Conservation (phyloP, 2,329 filamentous ascomycete genomes). For the Hymenoscyphus albidus region DNA sequence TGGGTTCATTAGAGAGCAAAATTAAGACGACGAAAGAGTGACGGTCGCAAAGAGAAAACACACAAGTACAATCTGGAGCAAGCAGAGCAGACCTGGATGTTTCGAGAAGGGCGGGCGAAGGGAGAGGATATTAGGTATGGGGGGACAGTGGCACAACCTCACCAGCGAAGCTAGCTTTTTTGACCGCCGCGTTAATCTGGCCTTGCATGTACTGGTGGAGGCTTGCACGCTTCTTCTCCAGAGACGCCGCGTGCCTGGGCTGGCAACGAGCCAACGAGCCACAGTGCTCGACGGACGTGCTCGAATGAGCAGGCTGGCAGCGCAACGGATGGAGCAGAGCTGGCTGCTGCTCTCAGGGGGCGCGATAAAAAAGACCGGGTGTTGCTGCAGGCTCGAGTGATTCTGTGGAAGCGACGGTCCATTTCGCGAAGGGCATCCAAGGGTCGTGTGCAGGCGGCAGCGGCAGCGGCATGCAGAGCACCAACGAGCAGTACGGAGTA, state of each 20-base stretch:
- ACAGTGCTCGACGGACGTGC: neutral
- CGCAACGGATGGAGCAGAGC: neutral
- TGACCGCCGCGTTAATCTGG: conserved; percentile 5
- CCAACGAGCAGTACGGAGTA: neutral
- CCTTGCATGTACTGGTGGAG: neutral
- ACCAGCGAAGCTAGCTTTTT: too few species aligned
- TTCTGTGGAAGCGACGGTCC: conserved; percentile 1
- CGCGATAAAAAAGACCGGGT: neutral
- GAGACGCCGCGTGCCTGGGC: neutral
- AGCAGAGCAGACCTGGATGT: neutral
- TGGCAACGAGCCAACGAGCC: neutral
- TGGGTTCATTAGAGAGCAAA: conserved; percentile 5
- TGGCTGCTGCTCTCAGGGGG: conserved; percentile 7
- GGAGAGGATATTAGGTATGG: neutral
- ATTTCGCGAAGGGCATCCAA: neutral
- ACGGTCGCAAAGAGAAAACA: conserved; percentile 4
- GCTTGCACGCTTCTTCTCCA: neutral
- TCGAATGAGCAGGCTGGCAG: neutral
- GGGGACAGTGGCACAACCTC: neutral
- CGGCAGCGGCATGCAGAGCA: conserved; percentile 4
- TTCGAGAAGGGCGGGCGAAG: neutral
- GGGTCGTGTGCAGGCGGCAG: conserved; percentile 1
- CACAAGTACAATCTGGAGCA: neutral
- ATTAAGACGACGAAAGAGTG: conserved; percentile 5
- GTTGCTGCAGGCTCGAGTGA: neutral